Percentiles rank a stretch among this genome's conserved stretches.
Conservation (phyloP, 1,284 basidiomycete genomes). For the Ustanciosporium gigantosporum region DNA sequence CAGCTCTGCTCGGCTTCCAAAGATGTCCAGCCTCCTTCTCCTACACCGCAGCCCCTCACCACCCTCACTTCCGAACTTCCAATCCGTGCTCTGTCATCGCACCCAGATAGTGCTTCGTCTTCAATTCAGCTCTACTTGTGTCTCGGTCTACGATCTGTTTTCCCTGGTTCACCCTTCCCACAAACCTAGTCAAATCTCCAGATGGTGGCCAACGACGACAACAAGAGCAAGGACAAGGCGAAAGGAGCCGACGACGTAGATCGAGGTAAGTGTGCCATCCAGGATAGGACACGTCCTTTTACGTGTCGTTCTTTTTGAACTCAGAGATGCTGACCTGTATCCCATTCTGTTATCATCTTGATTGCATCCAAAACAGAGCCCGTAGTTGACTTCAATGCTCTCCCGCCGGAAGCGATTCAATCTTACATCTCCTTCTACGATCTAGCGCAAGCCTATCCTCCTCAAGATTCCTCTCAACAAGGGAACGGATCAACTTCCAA, state of each 20-base stretch:
- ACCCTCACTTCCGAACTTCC: no score
- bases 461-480: conserved; percentile 22
- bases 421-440: conserved; percentile 48
- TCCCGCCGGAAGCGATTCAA: conserved; percentile 39
- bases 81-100: no score
- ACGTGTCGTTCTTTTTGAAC: neutral
- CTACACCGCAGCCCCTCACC: no score
- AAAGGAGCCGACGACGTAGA: conserved; percentile 1
- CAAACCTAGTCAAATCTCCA: no score
- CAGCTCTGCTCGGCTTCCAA: no score
- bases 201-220: conserved; percentile 1
- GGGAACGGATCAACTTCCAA: conserved; percentile 6
- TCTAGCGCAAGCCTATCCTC: conserved; percentile 42
- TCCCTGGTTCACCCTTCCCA: no score
- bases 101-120: no score
- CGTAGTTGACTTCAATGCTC: conserved; percentile 43
- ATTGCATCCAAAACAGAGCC: no score
- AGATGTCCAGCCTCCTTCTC: no score
- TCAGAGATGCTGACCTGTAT: neutral
- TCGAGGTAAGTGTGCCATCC: neutral
- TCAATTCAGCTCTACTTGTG: no score
- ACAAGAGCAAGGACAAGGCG: conserved; percentile 4
- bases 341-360: no score
- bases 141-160: no score
- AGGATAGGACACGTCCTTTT: neutral